Percentiles rank a stretch among this genome's conserved stretches.
phyloP scores from a whole-genome alignment of 306 rosid genomes.

The Quercus agrifolia region DNA sequence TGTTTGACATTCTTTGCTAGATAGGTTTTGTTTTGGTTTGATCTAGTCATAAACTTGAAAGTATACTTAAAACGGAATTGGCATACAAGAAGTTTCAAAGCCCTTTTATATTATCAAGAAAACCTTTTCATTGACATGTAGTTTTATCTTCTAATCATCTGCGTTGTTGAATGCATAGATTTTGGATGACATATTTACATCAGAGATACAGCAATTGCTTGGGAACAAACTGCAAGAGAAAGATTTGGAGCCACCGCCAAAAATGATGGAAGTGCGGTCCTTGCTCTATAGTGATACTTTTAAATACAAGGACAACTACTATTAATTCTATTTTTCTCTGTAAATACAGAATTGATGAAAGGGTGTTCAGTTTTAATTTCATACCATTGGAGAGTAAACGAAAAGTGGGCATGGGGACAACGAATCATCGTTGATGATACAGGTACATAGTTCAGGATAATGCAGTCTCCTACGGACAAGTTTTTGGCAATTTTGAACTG shows the following conservation, averaged over 20 bases:
- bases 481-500: background rate
- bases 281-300: slow-evolving; percentile 19
- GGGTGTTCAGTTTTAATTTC: background rate
- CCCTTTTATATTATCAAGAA: too few species aligned
- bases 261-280: slow-evolving; percentile 24
- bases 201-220: slow-evolving; percentile 29
- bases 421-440: too few species aligned
- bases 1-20: too few species aligned
- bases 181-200: slow-evolving; percentile 30
- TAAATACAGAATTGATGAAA: background rate
- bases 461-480: background rate
- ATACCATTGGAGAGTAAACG: background rate
- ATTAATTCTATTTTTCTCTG: background rate
- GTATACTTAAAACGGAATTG: too few species aligned
- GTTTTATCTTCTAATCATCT: background rate
- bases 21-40: too few species aligned
- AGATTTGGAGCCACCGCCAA: slow-evolving; percentile 25
- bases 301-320: background rate
- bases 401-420: background rate
- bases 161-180: slow-evolving; percentile 12
- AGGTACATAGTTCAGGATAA: too few species aligned
- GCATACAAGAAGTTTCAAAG: too few species aligned
- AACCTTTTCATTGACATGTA: too few species aligned
- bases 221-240: slow-evolving; percentile 19
- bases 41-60: too few species aligned